These are phyloP conservation scores for Sporothrix schenckii DNA, from an alignment of 2,329 filamentous ascomycete genomes.

Conservation along the genomic window DNA sequence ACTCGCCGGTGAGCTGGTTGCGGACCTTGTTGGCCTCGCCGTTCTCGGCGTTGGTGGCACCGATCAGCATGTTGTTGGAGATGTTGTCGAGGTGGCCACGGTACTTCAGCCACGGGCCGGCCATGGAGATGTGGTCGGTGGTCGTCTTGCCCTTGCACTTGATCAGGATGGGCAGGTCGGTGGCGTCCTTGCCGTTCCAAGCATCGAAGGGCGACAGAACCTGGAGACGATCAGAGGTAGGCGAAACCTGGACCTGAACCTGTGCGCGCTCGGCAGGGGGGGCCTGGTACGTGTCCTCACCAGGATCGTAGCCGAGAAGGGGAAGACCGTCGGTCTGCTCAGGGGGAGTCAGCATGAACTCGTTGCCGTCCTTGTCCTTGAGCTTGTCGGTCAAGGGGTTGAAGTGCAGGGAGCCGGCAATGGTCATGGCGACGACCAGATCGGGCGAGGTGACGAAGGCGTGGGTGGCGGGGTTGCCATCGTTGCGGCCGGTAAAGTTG, in stretches of 20 bases:
- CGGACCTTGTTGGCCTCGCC: conserved; percentile 96
- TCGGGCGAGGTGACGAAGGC: conserved; percentile 55
- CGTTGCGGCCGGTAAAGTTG: conserved; percentile 98
- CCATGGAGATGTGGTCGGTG: conserved; percentile 97
- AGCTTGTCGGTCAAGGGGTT: conserved; percentile 92
- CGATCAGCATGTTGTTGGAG: conserved; percentile 99
- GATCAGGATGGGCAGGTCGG: conserved; percentile 86
- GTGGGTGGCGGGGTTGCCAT: conserved; percentile 51
- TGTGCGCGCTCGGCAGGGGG: conserved; percentile 76
- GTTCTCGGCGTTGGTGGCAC: conserved; percentile 94
- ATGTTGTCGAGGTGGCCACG: conserved; percentile 99
- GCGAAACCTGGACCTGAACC: conserved; percentile 80
- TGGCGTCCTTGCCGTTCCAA: conserved; percentile 91
- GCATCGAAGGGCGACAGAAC: conserved; percentile 80
- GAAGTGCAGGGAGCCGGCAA: conserved; percentile 65
- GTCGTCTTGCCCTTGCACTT: conserved; percentile 97
- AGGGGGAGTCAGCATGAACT: conserved; percentile 77
- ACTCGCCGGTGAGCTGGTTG: conserved; percentile 83
- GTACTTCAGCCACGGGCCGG: conserved; percentile 97
- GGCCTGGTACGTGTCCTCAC: conserved; percentile 92
- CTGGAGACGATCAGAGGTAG: conserved; percentile 91
- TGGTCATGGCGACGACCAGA: conserved; percentile 49
- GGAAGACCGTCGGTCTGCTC: conserved; percentile 84
- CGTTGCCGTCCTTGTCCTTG: conserved; percentile 93
- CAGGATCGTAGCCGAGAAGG: conserved; percentile 77